Conservation (phyloP, 345 rosid species). For the Heritiera littoralis region DNA sequence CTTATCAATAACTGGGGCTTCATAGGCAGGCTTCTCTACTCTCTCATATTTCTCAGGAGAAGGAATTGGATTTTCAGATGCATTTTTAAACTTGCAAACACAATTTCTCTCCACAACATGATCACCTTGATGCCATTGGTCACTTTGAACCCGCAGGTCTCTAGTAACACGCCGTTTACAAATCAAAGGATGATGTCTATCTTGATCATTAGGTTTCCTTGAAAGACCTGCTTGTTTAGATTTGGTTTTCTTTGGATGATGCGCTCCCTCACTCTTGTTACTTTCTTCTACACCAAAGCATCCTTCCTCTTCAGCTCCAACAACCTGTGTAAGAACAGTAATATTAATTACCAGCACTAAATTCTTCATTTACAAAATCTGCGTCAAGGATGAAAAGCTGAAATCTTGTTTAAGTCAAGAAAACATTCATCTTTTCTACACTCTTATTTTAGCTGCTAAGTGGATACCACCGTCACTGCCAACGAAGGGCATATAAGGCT, state of each 20-base stretch:
- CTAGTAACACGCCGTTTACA: constrained; percentile 47
- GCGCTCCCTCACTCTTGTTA: constrained; percentile 31
- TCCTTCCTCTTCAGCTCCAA: constrained; percentile 37
- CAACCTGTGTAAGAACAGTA: constrained; percentile 45
- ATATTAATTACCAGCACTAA: constrained; percentile 13
- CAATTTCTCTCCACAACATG: constrained; percentile 35
- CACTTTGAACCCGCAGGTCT: constrained; percentile 50
- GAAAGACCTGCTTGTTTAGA: constrained; percentile 29
- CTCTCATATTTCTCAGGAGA: constrained; percentile 38
- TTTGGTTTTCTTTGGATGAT: constrained; percentile 33
- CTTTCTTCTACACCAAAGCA: constrained; percentile 40
- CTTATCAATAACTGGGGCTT: constrained; percentile 28
- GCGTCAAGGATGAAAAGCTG: not conserved
- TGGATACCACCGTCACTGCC: not conserved
- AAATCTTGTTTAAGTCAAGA: not conserved
- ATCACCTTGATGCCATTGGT: constrained; percentile 42
- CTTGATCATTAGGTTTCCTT: constrained; percentile 51
- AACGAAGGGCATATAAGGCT: not conserved
- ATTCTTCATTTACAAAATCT: constrained; percentile 14
- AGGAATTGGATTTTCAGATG: constrained; percentile 38
- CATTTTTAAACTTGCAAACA: constrained; percentile 36
- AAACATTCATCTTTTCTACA: not conserved
- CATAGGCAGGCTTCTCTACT: constrained; percentile 30
- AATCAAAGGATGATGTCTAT: constrained; percentile 34
- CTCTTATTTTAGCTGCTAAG: not conserved